These are phyloP conservation scores for Pythium utonaiense DNA, from an alignment of 352 stramenopile species.

Conservation along the genomic window DNA sequence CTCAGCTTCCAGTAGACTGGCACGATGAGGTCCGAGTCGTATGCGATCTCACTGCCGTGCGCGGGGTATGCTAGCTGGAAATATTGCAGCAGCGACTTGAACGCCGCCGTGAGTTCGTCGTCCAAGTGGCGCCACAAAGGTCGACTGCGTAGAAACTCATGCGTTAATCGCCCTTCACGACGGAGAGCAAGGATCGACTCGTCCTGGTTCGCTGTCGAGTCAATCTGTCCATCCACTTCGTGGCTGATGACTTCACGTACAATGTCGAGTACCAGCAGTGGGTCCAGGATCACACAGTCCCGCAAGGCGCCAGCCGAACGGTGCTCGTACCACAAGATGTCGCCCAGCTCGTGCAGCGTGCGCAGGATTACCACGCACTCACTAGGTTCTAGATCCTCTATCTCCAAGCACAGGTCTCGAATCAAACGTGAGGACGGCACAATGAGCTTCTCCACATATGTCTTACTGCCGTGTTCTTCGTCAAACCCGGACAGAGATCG, in stretches of 20 bases:
- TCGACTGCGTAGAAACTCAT: not conserved
- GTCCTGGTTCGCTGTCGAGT: too few species aligned
- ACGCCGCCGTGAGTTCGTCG: conserved; percentile 16
- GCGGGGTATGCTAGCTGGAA: conserved; percentile 24
- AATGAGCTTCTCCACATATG: not conserved
- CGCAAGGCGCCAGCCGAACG: not conserved
- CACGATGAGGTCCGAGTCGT: conserved; percentile 19
- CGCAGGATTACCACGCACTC: conserved; percentile 4
- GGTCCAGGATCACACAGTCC: conserved; percentile 10
- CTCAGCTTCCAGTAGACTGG: conserved; percentile 11
- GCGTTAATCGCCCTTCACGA: conserved; percentile 3
- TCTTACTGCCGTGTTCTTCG: too few species aligned
- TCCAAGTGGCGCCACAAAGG: conserved; percentile 20
- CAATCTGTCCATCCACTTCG: too few species aligned
- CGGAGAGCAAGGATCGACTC: too few species aligned
- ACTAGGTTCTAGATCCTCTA: conserved; percentile 3
- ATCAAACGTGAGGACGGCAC: too few species aligned
- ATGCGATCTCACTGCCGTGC: conserved; percentile 12
- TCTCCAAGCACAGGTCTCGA: too few species aligned
- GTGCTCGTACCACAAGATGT: conserved; percentile 21
- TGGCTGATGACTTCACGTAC: not conserved
- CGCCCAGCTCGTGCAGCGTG: conserved; percentile 15
- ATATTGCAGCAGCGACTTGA: conserved; percentile 27
- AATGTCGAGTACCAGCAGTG: conserved; percentile 26
- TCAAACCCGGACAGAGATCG: too few species aligned